These are phyloP conservation scores for Albatrellus ellisii DNA, from an alignment of 768 basidiomycete genomes.

Conservation along the genomic window DNA sequence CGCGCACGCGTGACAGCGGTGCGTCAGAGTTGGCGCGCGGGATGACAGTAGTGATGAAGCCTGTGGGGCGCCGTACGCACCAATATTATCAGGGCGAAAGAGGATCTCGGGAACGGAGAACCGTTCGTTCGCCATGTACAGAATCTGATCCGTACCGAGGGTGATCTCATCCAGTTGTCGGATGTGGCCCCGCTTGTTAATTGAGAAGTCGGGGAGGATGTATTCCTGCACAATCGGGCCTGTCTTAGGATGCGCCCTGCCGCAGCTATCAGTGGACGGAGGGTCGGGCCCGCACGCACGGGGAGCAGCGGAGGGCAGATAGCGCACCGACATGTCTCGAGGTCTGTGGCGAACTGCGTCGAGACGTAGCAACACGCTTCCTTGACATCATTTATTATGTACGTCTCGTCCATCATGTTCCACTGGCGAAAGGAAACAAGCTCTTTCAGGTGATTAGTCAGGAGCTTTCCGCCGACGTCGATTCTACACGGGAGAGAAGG, in stretches of 20 bases:
- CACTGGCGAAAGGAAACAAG: slow-evolving; percentile 90
- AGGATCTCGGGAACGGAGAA: slow-evolving; percentile 89
- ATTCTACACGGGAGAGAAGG: slow-evolving; percentile 38
- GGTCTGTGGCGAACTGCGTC: slow-evolving; percentile 52
- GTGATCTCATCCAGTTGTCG: slow-evolving; percentile 39
- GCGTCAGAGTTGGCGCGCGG: no score
- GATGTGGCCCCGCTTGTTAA: slow-evolving; percentile 45
- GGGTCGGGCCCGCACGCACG: slow-evolving; percentile 1
- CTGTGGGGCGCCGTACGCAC: slow-evolving; percentile 30
- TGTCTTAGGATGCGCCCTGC: slow-evolving; percentile 37
- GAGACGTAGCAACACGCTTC: slow-evolving; percentile 86
- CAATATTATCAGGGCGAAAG: slow-evolving; percentile 84
- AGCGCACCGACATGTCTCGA: slow-evolving; percentile 68
- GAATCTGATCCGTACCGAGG: slow-evolving; percentile 46
- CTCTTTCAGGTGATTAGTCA: slow-evolving; percentile 93
- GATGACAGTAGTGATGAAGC: background rate
- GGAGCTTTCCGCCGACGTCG: slow-evolving; percentile 88
- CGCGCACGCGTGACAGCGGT: no score
- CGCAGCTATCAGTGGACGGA: slow-evolving; percentile 3
- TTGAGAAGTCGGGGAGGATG: slow-evolving; percentile 77
- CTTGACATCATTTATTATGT: slow-evolving; percentile 88
- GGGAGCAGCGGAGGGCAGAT: background rate
- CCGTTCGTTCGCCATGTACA: slow-evolving; percentile 84
- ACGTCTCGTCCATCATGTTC: slow-evolving; percentile 97
- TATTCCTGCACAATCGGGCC: slow-evolving; percentile 81